phyloP scores from a whole-genome alignment of 78 protist species.

The Mantamonas sphyraenae region DNA sequence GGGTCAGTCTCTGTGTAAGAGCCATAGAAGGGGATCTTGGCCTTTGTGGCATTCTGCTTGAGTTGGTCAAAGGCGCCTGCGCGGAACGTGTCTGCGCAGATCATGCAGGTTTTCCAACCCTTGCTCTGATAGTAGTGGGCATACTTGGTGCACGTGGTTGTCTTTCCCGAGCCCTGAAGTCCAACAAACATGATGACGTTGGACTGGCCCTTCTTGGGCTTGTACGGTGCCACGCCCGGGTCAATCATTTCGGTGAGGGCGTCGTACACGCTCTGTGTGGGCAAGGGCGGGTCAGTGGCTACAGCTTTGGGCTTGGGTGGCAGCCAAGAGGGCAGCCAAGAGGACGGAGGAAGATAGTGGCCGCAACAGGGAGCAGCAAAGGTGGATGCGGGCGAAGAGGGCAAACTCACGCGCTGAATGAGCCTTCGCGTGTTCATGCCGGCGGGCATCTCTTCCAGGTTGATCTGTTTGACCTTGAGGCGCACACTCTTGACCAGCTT shows the following conservation, averaged over 20 bases:
- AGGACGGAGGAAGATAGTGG: background rate
- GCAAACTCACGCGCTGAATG: slow-evolving; percentile 30
- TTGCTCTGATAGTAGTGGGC: slow-evolving; percentile 84
- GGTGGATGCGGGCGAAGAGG: background rate
- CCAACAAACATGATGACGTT: slow-evolving; percentile 98
- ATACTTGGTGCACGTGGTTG: slow-evolving; percentile 84
- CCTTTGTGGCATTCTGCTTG: slow-evolving; percentile 94
- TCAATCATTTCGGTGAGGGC: slow-evolving; percentile 77
- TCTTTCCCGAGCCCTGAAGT: slow-evolving; percentile 93
- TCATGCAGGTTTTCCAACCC: slow-evolving; percentile 81
- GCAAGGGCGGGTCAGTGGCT: no score
- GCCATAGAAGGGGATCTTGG: slow-evolving; percentile 91
- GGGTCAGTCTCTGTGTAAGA: slow-evolving; percentile 83
- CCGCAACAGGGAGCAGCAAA: background rate
- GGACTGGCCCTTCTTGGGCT: slow-evolving; percentile 72
- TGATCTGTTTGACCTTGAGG: slow-evolving; percentile 42
- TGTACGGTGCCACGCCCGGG: slow-evolving; percentile 80
- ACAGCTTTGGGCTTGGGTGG: background rate
- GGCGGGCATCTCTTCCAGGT: slow-evolving; percentile 60
- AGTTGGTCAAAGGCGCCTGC: slow-evolving; percentile 99
- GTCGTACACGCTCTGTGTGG: slow-evolving; percentile 57
- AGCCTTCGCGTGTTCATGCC: slow-evolving; percentile 77
- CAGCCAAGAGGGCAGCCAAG: background rate
- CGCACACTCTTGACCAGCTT: slow-evolving; percentile 51
- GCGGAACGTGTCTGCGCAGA: slow-evolving; percentile 99